Conservation (phyloP, 2,329 filamentous ascomycete genomes). For the Fusarium metavorans region DNA sequence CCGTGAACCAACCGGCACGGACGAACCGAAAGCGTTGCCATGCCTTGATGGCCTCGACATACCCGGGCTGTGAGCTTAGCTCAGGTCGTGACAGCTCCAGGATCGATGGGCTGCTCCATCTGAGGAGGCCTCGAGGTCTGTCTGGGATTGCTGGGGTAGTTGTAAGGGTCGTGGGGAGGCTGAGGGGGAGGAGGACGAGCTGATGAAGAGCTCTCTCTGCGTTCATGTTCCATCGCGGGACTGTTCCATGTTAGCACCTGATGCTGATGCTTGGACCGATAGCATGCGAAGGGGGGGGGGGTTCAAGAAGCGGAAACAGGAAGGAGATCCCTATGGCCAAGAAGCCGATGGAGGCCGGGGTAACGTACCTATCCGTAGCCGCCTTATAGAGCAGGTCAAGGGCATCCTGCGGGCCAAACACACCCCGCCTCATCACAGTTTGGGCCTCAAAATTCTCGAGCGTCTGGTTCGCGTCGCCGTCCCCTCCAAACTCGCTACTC, state of each 20-base stretch:
- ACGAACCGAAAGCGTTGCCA: constrained; percentile 96
- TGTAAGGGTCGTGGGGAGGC: constrained; percentile 34
- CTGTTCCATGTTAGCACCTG: constrained; percentile 29
- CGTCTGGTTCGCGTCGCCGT: constrained; percentile 70
- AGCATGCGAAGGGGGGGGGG: not conserved
- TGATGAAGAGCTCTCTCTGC: constrained; percentile 36
- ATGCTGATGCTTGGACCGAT: not conserved
- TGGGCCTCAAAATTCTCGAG: constrained; percentile 75
- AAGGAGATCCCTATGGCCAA: not conserved
- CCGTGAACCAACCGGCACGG: constrained; percentile 96
- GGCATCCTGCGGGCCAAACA: constrained; percentile 93
- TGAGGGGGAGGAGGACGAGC: constrained; percentile 29
- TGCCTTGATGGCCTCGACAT: constrained; percentile 80
- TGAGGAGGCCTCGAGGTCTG: constrained; percentile 30
- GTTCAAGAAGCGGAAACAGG: not conserved
- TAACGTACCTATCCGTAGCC: constrained; percentile 70
- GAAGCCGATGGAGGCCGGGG: constrained; percentile 20
- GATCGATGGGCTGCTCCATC: constrained; percentile 59
- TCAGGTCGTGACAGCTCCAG: constrained; percentile 58
- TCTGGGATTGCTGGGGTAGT: constrained; percentile 29
- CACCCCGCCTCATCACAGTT: constrained; percentile 74
- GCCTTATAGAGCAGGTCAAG: constrained; percentile 93
- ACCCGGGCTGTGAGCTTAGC: constrained; percentile 64
- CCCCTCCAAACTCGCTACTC: constrained; percentile 53
- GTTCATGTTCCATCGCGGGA: constrained; percentile 41